phyloP scores from a whole-genome alignment of 108 stramenopile species.

The Asterionellopsis glacialis region DNA sequence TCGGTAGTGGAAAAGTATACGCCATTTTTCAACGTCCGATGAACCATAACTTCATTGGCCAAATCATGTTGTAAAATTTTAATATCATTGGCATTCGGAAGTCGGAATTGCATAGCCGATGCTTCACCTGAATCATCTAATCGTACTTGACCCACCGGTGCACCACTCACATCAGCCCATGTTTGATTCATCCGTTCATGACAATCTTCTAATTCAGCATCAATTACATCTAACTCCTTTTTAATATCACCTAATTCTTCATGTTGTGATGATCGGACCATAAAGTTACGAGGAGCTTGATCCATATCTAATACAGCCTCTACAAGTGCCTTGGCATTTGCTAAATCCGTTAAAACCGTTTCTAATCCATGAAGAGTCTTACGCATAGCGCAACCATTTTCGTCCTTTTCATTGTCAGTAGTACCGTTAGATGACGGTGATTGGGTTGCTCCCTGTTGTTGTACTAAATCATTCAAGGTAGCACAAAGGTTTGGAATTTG shows the following conservation, averaged over 20 bases:
- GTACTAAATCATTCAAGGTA: constrained; percentile 21
- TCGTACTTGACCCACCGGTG: constrained; percentile 46
- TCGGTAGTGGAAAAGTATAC: constrained; percentile 89
- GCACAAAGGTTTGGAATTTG: constrained; percentile 56
- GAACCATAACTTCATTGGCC: constrained; percentile 46
- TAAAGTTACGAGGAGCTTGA: constrained; percentile 80
- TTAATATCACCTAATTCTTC: constrained; percentile 63
- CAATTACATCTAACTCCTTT: constrained; percentile 58
- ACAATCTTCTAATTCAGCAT: constrained; percentile 60
- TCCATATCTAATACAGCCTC: constrained; percentile 79
- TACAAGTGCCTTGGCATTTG: constrained; percentile 36
- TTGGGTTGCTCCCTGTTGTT: constrained; percentile 6
- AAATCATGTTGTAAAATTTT: constrained; percentile 46
- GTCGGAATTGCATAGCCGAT: constrained; percentile 71
- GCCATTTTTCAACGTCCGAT: constrained; percentile 89
- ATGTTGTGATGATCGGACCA: constrained; percentile 61
- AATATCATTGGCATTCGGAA: constrained; percentile 67
- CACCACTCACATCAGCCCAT: constrained; percentile 46
- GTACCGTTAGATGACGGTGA: background rate
- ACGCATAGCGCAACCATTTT: constrained; percentile 12
- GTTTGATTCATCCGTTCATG: constrained; percentile 59
- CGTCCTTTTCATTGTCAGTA: constrained; percentile 6
- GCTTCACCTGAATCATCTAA: constrained; percentile 55
- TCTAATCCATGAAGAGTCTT: constrained; percentile 14
- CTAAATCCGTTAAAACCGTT: constrained; percentile 30